Conservation (phyloP, 345 rosid species). For the Arabis alpina region DNA sequence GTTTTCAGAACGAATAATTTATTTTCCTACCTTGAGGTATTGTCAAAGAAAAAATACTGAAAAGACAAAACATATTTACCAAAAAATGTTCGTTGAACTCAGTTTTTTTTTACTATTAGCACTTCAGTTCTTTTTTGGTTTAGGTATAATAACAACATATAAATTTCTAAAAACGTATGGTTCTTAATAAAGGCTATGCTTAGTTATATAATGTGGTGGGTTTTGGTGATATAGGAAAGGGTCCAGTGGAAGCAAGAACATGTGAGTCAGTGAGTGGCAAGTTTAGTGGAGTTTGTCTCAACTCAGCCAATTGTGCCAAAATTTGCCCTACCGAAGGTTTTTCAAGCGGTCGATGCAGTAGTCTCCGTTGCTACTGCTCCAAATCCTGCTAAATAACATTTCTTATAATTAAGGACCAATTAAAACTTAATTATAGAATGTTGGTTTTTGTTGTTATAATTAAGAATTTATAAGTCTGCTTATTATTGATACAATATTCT, state of each 20-base stretch:
- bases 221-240: slow-evolving; percentile 23
- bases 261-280: slow-evolving; percentile 28
- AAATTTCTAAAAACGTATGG: neutral
- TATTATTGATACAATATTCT: neutral
- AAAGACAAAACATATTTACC: too few relatives aligned
- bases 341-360: slow-evolving; percentile 32
- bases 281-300: slow-evolving; percentile 37
- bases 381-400: slow-evolving; percentile 24
- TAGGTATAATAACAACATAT: too few relatives aligned
- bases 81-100: too few relatives aligned
- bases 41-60: too few relatives aligned
- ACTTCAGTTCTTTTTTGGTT: too few relatives aligned
- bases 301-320: slow-evolving; percentile 26
- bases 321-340: slow-evolving; percentile 28
- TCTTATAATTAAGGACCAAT: too few relatives aligned
- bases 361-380: slow-evolving; percentile 36
- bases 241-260: slow-evolving; percentile 31
- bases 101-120: too few relatives aligned
- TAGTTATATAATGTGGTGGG: neutral
- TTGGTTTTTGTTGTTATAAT: neutral
- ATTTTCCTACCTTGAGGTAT: too few relatives aligned
- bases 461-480: slow-evolving; percentile 3
- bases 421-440: neutral
- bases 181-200: neutral
- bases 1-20: too few relatives aligned